Evolutionary conservation across 352 stramenopile genomes (phyloP).

Genomic region (Lagenidium giganteum): DNA sequence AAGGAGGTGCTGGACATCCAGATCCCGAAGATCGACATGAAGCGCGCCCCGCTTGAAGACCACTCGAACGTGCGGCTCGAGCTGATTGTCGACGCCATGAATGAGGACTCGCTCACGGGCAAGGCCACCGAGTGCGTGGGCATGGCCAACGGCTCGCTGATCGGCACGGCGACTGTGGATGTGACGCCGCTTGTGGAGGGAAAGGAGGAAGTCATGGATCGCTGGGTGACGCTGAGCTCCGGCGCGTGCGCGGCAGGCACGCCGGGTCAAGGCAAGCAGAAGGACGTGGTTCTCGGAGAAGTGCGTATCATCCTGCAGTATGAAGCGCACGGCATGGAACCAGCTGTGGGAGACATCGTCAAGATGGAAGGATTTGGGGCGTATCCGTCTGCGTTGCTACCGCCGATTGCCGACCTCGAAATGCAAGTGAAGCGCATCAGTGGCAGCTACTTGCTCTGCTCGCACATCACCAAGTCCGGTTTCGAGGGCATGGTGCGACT

Average conservation of each 20-base stretch:
- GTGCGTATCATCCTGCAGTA: constrained; percentile 77
- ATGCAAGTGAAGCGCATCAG: constrained; percentile 80
- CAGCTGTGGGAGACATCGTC: constrained; percentile 58
- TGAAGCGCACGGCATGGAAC: constrained; percentile 75
- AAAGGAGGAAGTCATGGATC: constrained; percentile 76
- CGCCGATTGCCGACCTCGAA: constrained; percentile 63
- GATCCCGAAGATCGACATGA: constrained; percentile 63
- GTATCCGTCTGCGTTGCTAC: constrained; percentile 63
- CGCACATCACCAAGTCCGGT: constrained; percentile 56
- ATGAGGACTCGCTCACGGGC: constrained; percentile 72
- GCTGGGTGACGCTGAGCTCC: constrained; percentile 67
- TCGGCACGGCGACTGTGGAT: constrained; percentile 62
- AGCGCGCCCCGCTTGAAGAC: constrained; percentile 42
- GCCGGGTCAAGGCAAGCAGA: constrained; percentile 19
- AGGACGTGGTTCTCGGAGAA: constrained; percentile 55
- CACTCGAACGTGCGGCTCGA: constrained; percentile 74
- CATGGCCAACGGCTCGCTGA: constrained; percentile 71
- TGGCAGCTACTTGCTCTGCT: constrained; percentile 71
- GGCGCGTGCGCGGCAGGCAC: constrained; percentile 16
- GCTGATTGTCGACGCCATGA: constrained; percentile 77
- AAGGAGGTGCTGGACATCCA: constrained; percentile 71
- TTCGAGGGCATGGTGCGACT: constrained; percentile 58
- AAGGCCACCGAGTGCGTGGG: constrained; percentile 75
- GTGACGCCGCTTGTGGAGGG: constrained; percentile 68
- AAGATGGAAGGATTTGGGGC: constrained; percentile 74